Base-by-base conservation (phyloP, 2,329 filamentous ascomycete species). In the Kalaharituber pfeilii region DNA sequence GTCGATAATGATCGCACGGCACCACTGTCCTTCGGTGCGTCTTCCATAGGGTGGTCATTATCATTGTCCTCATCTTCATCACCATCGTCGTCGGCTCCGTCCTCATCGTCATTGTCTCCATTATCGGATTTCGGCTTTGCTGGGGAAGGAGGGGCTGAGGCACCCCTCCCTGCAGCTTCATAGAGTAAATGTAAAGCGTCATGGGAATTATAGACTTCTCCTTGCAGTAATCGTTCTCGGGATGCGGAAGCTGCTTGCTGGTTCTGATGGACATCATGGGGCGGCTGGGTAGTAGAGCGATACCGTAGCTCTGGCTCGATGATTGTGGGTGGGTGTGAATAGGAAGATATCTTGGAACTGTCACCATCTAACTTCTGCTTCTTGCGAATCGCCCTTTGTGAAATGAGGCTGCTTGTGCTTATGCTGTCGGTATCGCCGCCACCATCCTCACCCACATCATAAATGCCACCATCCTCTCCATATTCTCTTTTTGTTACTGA, bases 161-260 rank as follows among this genome's bases (percentile, higher is more conserved):
- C 60, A 62, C 57, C 59, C 60, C 51, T 62, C 51, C 56, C 64
- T 60, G 51, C 87, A 20, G 88, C 89, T 69, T 94, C 88, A 65
- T 93, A 93, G 15, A 96, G 75, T 55, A 95, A 73, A 67, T 94
- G 87, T 49, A 96, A 74, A 24, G 89, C 89, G 71, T 96, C 89
- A 65, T 94, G 88, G 2, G 86, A 87, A 30, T 87, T 88, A 67
- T 88, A 94, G 45, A 96, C 80, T 62, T 86, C 84, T 53, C 73
- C 71, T 36, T 73, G 74, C 61, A 81, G 72, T 60, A 82, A 66
- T 13, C 59, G 60, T 47, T 20, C 24, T 4, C 42, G 42, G n/a
- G 60, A 62, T 2, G 60, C 54, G 9, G 58, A 55, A 18, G 53
- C 61, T 1, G 57, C 57, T 42, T 49, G 24, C 15, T 50, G 47